A percentile compares a stretch with the other conserved stretches of the same genome.
Evolutionary conservation across 768 basidiomycete genomes (phyloP).

Genomic region (Sarcodon aspratus): DNA sequence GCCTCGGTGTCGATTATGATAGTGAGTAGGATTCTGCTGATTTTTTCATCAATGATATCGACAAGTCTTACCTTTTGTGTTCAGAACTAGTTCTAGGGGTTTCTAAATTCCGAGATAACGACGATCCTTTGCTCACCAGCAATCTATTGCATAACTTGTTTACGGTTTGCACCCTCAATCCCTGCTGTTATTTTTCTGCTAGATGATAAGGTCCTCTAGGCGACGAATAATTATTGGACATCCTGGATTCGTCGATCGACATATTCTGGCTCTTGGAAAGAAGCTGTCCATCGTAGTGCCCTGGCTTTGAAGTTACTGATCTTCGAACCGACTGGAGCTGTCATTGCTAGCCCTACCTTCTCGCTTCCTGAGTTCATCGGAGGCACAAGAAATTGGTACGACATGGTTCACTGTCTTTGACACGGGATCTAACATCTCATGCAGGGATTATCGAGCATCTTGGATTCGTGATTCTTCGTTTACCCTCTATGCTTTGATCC

Average conservation of each 20-base stretch:
- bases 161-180: constrained; percentile 24
- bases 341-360: constrained; percentile 93
- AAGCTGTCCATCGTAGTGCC: constrained; percentile 86
- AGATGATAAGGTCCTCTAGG: constrained; percentile 18
- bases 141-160: constrained; percentile 48
- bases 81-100: constrained; percentile 32
- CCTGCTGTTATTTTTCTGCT: background rate
- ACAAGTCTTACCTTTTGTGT: constrained; percentile 3
- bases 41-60: background rate
- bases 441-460: constrained; percentile 34
- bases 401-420: constrained; percentile 11
- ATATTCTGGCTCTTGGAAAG: constrained; percentile 92
- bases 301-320: constrained; percentile 90
- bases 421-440: constrained; percentile 7
- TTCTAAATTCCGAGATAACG: constrained; percentile 34
- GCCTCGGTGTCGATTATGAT: constrained; percentile 34
- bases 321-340: constrained; percentile 88
- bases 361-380: constrained; percentile 89
- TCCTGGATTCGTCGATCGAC: constrained; percentile 83
- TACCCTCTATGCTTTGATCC: constrained; percentile 87
- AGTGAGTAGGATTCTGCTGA: constrained; percentile 16
- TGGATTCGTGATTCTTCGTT: constrained; percentile 98
- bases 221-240: constrained; percentile 79
- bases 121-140: constrained; percentile 67
- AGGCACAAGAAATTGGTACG: constrained; percentile 72